Evolutionary conservation across 495 filamentous ascomycete genomes (phyloP).

Genomic region (Tuber indicum): DNA sequence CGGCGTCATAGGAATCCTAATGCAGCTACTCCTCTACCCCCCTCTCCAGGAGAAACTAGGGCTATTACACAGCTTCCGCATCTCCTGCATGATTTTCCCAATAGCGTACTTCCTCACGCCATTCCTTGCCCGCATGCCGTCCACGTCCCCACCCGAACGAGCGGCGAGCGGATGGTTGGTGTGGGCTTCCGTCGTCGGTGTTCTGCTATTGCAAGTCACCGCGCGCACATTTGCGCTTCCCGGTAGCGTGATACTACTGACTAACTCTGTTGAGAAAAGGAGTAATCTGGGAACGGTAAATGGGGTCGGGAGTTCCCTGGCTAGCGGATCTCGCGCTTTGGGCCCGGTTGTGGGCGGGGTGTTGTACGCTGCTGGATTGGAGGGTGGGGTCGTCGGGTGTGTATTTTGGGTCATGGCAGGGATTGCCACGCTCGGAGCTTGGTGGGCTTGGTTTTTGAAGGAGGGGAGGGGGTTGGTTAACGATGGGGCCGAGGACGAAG

Average conservation of each 20-base stretch:
- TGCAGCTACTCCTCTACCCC: conserved; percentile 67
- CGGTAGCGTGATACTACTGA: conserved; percentile 61
- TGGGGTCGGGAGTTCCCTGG: conserved; percentile 60
- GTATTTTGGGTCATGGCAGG: conserved; percentile 63
- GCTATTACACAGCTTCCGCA: conserved; percentile 55
- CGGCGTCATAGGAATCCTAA: conserved; percentile 59
- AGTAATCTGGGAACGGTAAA: conserved; percentile 62
- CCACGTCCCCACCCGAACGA: conserved; percentile 31
- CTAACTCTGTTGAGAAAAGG: conserved; percentile 59
- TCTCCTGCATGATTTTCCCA: conserved; percentile 59
- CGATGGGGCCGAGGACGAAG: background rate
- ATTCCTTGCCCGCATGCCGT: conserved; percentile 58
- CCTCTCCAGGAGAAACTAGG: conserved; percentile 55
- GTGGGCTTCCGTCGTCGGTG: conserved; percentile 54
- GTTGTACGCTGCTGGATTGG: conserved; percentile 58
- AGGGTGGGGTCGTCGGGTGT: conserved; percentile 58
- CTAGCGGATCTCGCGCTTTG: conserved; percentile 55
- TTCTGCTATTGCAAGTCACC: conserved; percentile 61
- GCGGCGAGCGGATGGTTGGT: conserved; percentile 45
- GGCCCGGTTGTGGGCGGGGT: conserved; percentile 62
- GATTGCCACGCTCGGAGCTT: conserved; percentile 50
- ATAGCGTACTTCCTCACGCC: conserved; percentile 61
- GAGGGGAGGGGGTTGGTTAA: conserved; percentile 49
- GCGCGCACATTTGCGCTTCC: conserved; percentile 68
- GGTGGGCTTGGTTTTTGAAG: conserved; percentile 50